Conservation (phyloP, 2,329 filamentous ascomycete genomes). For the Hypoxylon sp. region DNA sequence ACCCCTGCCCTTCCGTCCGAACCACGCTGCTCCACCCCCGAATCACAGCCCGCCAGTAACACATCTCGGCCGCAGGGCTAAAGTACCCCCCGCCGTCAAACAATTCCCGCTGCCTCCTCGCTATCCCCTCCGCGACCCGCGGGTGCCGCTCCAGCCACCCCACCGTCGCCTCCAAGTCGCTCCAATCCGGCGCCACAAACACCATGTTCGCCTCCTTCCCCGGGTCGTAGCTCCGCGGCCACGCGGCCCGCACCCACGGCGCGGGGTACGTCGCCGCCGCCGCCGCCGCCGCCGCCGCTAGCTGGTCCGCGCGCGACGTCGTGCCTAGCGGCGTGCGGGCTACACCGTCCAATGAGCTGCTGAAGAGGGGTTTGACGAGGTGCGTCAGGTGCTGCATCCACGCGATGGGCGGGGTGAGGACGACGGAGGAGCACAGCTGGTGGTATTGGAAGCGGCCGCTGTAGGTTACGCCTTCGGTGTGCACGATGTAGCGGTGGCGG, state of each 20-base stretch:
- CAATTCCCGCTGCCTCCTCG: constrained; percentile 61
- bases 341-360: constrained; percentile 50
- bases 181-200: constrained; percentile 68
- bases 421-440: constrained; percentile 65
- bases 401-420: constrained; percentile 63
- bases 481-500: constrained; percentile 65
- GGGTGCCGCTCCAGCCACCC: constrained; percentile 63
- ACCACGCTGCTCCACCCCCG: constrained; percentile 64
- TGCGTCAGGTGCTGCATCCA: constrained; percentile 68
- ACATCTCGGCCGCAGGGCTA: constrained; percentile 66
- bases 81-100: constrained; percentile 63
- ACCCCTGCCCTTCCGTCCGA: constrained; percentile 55
- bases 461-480: constrained; percentile 70
- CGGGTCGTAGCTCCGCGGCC: constrained; percentile 55
- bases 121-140: constrained; percentile 63
- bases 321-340: neutral
- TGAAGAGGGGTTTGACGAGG: constrained; percentile 62
- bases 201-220: constrained; percentile 56
- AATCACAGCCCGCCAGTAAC: constrained; percentile 68
- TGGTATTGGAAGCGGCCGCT: constrained; percentile 67
- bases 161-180: constrained; percentile 64
- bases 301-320: neutral
- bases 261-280: constrained; percentile 48
- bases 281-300: constrained; percentile 22
- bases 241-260: constrained; percentile 54